Percentiles rank a stretch among this genome's conserved stretches.
Evolutionary conservation across 768 basidiomycete species (phyloP).

Genomic region (Termitomyces sp.): DNA sequence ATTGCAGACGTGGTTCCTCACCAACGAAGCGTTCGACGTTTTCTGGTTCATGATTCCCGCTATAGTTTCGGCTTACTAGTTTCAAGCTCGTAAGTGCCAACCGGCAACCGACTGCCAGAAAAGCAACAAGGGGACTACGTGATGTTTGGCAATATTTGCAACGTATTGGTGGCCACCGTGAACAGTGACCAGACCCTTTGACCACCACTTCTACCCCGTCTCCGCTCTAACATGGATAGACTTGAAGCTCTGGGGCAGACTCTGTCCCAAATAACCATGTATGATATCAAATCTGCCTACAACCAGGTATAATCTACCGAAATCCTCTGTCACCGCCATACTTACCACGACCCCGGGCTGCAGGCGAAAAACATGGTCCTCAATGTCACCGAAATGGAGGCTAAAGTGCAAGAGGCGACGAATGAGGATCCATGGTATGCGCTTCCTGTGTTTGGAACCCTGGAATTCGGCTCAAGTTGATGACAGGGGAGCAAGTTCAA

Average conservation of each 20-base stretch:
- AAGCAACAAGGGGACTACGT: neutral
- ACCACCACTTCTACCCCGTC: conserved; percentile 1
- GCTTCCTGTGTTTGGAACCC: neutral
- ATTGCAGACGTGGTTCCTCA: too few relatives aligned
- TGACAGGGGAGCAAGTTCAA: conserved; percentile 89
- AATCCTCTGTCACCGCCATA: neutral
- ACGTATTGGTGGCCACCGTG: neutral
- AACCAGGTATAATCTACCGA: conserved; percentile 62
- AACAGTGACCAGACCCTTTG: conserved; percentile 10
- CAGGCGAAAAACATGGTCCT: conserved; percentile 96
- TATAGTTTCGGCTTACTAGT: too few relatives aligned
- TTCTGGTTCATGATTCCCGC: too few relatives aligned
- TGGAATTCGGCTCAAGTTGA: conserved; percentile 4
- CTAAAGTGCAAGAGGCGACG: conserved; percentile 94
- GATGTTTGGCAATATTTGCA: conserved; percentile 14
- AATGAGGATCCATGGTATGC: conserved; percentile 98
- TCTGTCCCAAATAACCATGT: conserved; percentile 81
- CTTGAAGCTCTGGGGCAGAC: conserved; percentile 73
- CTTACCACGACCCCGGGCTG: neutral
- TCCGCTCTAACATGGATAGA: conserved; percentile 60
- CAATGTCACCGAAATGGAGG: conserved; percentile 96
- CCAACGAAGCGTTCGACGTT: too few relatives aligned
- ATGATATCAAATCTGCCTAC: conserved; percentile 94
- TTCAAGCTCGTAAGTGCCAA: neutral
- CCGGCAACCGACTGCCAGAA: neutral